Evolutionary conservation across 352 stramenopile species (phyloP).

Genomic region (Phytophthora fragariaefolia): DNA sequence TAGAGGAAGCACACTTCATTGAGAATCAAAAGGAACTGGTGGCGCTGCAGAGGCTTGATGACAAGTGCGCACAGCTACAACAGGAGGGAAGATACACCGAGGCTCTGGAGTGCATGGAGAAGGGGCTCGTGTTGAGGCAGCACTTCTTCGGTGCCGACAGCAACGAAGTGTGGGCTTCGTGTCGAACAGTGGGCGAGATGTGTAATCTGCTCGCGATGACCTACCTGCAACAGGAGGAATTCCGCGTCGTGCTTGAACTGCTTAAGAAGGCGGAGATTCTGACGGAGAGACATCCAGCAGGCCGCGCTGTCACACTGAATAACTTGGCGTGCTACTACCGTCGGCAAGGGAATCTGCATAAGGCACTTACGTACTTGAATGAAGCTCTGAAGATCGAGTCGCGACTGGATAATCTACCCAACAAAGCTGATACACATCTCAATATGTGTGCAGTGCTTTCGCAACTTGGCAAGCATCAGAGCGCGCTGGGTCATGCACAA

Average conservation of each 20-base stretch:
- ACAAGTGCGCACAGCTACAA: slow-evolving; percentile 91
- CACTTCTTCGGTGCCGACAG: slow-evolving; percentile 94
- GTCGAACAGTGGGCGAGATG: slow-evolving; percentile 95
- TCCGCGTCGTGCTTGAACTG: slow-evolving; percentile 91
- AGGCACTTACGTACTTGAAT: slow-evolving; percentile 92
- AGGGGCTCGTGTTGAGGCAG: slow-evolving; percentile 92
- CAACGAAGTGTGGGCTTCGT: slow-evolving; percentile 90
- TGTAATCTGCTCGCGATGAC: slow-evolving; percentile 96
- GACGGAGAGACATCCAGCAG: slow-evolving; percentile 85
- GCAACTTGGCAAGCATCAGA: slow-evolving; percentile 91
- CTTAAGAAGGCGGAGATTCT: slow-evolving; percentile 96
- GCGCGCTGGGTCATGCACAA: slow-evolving; percentile 92
- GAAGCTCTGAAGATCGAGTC: slow-evolving; percentile 93
- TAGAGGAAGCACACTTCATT: slow-evolving; percentile 59
- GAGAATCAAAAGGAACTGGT: slow-evolving; percentile 89
- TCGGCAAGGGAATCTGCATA: slow-evolving; percentile 90
- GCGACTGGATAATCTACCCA: slow-evolving; percentile 83
- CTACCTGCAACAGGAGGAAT: slow-evolving; percentile 95
- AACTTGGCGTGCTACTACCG: slow-evolving; percentile 96
- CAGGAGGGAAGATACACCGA: slow-evolving; percentile 93
- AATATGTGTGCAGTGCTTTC: slow-evolving; percentile 96
- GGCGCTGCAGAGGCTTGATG: slow-evolving; percentile 89
- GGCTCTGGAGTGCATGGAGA: slow-evolving; percentile 94
- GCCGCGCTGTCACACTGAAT: slow-evolving; percentile 93
- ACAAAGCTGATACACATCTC: slow-evolving; percentile 94